Evolutionary conservation across 306 rosid species (phyloP), one percentile per base, ranked within the genome.

Genomic region (Citrullus mucosospermus): DNA sequence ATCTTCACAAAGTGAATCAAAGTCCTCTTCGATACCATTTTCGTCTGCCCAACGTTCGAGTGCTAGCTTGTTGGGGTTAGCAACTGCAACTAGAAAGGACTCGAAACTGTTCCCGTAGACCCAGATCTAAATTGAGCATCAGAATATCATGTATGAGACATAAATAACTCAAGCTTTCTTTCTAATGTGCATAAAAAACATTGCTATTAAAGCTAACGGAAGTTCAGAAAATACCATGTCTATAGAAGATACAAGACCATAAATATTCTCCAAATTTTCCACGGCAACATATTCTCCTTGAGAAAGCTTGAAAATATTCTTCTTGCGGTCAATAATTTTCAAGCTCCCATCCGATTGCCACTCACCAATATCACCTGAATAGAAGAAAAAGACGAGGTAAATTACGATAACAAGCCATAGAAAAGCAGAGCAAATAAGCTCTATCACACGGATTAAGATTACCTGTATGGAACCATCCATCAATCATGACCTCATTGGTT

Each of bases 241-340:
- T 78, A 96, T 78, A 68, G 78, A 84, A 81, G 97, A 88, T 76
- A 86, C 85, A 86, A 84, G 86, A 55, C 92, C 84, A 80, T 86
- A 92, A 75, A 96, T 85, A 82, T 92, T 96, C 90, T 96, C 99
- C 89, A 96, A 89, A 85, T 96, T 92, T 88, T 96, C 99, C 53
- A 92, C 99, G 3, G 99, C 99, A 79, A 96, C 99, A 87, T 96
- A 96, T 80, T 96, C 99, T 91, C 99, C 99, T 81, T 96, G 99
- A 17, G 99, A 91, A 78, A 96, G 99, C 82, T 96, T 96, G 85
- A 92, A 96, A 87, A 96, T 96, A 88, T 96, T 96, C 93, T 96
- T 96, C 92, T 92, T 96, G 66, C 97, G 89, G 80, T 96, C 99
- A 82, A 96, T 91, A 75, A 96, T 92, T 88, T 91, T 96, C 90